Percentiles rank a stretch among this genome's conserved stretches.
Conservation (phyloP, 176 grass and related monocot species). For the Paspalum vaginatum region DNA sequence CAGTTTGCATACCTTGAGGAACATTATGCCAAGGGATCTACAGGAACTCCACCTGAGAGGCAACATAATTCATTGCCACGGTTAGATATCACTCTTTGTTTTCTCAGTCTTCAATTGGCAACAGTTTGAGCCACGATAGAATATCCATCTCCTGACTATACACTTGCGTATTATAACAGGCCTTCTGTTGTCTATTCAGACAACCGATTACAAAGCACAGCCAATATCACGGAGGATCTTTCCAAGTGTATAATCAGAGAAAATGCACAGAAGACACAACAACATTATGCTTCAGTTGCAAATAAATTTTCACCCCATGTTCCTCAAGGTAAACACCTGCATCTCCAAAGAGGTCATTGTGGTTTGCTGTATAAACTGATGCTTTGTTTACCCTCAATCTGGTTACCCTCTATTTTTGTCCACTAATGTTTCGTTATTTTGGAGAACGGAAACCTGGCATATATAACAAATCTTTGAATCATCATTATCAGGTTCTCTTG, state of each 20-base stretch:
- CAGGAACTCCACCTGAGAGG: slow-evolving; percentile 74
- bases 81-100: slow-evolving; percentile 42
- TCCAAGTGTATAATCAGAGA: slow-evolving; percentile 86
- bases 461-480: background rate
- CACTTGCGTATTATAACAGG: slow-evolving; percentile 49
- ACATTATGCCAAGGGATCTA: slow-evolving; percentile 81
- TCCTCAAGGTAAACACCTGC: slow-evolving; percentile 51
- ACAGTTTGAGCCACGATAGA: slow-evolving; percentile 24
- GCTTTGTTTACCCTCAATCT: background rate
- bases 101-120: slow-evolving; percentile 25
- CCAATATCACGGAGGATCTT: slow-evolving; percentile 68
- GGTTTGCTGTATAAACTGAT: background rate
- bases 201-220: slow-evolving; percentile 55
- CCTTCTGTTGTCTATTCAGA: slow-evolving; percentile 73
- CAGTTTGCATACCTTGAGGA: slow-evolving; percentile 96
- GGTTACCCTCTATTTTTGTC: background rate
- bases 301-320: slow-evolving; percentile 56
- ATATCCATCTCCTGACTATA: slow-evolving; percentile 21
- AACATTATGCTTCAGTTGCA: slow-evolving; percentile 47
- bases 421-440: background rate
- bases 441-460: background rate
- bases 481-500: background rate
- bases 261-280: slow-evolving; percentile 53
- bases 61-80: slow-evolving; percentile 95
- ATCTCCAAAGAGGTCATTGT: background rate